A percentile compares a stretch with the other conserved stretches of the same genome.
These are phyloP conservation scores for Zygotorulaspora mrakii DNA, from an alignment of 1,139 yeast genomes.

Conservation along the genomic window DNA sequence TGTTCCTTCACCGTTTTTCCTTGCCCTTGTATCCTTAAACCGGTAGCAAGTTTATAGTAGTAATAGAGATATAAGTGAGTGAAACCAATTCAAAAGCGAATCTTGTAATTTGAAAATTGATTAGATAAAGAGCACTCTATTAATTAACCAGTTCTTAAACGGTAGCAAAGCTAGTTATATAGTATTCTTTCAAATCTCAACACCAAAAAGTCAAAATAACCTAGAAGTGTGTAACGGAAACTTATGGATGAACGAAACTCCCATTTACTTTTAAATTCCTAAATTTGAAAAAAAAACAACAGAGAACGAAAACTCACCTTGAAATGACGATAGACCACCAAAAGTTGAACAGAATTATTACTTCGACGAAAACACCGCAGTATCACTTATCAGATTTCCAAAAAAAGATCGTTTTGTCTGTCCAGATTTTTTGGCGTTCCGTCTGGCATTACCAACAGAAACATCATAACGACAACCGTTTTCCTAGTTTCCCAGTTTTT, in stretches of 20 bases:
- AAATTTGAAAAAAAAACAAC: too few relatives aligned
- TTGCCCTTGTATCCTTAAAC: background rate
- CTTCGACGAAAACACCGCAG: constrained; percentile 8
- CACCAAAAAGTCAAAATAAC: background rate
- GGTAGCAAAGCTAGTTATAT: constrained; percentile 2
- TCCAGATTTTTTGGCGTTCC: constrained; percentile 2
- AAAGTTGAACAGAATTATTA: background rate
- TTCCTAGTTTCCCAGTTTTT: background rate
- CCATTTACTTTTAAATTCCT: constrained; percentile 4
- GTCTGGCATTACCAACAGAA: constrained; percentile 2
- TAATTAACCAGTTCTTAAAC: background rate
- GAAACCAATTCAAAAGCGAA: constrained; percentile 5
- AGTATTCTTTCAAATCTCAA: background rate
- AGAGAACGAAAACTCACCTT: too few relatives aligned
- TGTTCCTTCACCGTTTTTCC: background rate
- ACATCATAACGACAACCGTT: too few relatives aligned
- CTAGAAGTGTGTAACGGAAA: background rate
- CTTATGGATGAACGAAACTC: background rate
- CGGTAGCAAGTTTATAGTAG: background rate
- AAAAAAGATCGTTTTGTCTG: constrained; percentile 9
- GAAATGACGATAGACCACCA: background rate
- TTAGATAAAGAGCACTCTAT: background rate
- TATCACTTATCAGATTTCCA: constrained; percentile 8
- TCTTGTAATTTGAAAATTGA: background rate
- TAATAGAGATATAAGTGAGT: constrained; percentile 2